Conservation (phyloP, 805 yeast species). For the Saturnispora besseyi region DNA sequence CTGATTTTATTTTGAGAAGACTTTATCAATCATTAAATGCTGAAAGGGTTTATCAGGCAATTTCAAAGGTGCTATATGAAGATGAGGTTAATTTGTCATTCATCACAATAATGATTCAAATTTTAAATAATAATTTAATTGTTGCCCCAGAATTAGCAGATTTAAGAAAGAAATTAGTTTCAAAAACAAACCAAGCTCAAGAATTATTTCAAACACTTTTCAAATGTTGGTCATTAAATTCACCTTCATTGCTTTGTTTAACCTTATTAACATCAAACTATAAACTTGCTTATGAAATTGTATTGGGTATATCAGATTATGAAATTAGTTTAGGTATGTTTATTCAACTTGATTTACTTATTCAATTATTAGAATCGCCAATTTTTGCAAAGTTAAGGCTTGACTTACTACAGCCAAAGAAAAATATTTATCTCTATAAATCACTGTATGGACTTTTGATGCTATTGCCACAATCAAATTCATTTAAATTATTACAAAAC, state of each 20-base stretch:
- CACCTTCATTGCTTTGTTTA: slow-evolving; percentile 79
- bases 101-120: slow-evolving; percentile 73
- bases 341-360: slow-evolving; percentile 80
- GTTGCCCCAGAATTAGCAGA: slow-evolving; percentile 74
- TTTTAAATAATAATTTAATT: slow-evolving; percentile 74
- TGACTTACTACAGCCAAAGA: slow-evolving; percentile 82
- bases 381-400: slow-evolving; percentile 79
- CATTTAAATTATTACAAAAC: slow-evolving; percentile 73
- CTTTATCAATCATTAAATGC: slow-evolving; percentile 74
- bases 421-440: slow-evolving; percentile 71
- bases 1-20: slow-evolving; percentile 77
- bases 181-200: slow-evolving; percentile 28
- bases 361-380: slow-evolving; percentile 87
- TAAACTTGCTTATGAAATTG: slow-evolving; percentile 75
- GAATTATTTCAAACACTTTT: slow-evolving; percentile 64
- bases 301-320: slow-evolving; percentile 70
- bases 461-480: slow-evolving; percentile 90
- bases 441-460: slow-evolving; percentile 86
- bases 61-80: slow-evolving; percentile 62
- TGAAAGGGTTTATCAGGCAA: slow-evolving; percentile 70
- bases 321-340: slow-evolving; percentile 73
- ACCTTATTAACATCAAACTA: slow-evolving; percentile 83
- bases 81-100: slow-evolving; percentile 56
- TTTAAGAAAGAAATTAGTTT: slow-evolving; percentile 55
- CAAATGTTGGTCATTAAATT: slow-evolving; percentile 85